Conservation (phyloP, 2,329 filamentous ascomycete genomes). For the Aspergillus tamarii region DNA sequence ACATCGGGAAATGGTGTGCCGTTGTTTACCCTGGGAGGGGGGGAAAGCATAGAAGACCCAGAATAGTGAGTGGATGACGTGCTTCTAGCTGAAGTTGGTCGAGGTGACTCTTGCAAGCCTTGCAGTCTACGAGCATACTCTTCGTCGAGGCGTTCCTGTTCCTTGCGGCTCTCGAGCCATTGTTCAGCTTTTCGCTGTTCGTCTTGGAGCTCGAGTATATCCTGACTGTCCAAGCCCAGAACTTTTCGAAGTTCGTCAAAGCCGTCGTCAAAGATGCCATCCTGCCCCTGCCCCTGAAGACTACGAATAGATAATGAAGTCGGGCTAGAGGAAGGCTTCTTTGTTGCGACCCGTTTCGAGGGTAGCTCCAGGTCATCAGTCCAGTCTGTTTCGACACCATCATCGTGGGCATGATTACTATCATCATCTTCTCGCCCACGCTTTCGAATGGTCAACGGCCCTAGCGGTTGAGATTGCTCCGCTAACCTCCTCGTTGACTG, state of each 20-base stretch:
- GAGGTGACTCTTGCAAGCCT: slow-evolving; percentile 24
- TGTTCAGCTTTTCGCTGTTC: slow-evolving; percentile 37
- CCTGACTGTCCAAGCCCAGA: slow-evolving; percentile 29
- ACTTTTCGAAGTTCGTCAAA: slow-evolving; percentile 26
- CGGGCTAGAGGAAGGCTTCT: slow-evolving; percentile 5
- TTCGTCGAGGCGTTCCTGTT: slow-evolving; percentile 42
- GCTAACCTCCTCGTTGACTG: background rate
- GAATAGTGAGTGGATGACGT: slow-evolving; percentile 11
- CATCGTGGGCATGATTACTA: background rate
- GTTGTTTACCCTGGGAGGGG: background rate
- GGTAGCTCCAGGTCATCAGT: slow-evolving; percentile 15
- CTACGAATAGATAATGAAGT: slow-evolving; percentile 1
- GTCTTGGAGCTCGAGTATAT: slow-evolving; percentile 31
- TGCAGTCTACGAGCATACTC: slow-evolving; percentile 43
- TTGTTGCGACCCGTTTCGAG: slow-evolving; percentile 14
- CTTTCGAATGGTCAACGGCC: slow-evolving; percentile 17
- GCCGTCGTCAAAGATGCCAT: slow-evolving; percentile 4
- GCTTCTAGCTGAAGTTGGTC: slow-evolving; percentile 14
- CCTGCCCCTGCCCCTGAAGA: background rate
- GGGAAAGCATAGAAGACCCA: slow-evolving; percentile 9
- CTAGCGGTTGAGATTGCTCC: slow-evolving; percentile 10
- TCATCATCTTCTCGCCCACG: slow-evolving; percentile 12
- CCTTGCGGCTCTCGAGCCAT: slow-evolving; percentile 32
- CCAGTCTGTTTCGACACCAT: slow-evolving; percentile 10
- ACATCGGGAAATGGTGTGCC: background rate